These are phyloP conservation scores for Gossypium davidsonii DNA, from an alignment of 441 rosid genomes.

Conservation along the genomic window DNA sequence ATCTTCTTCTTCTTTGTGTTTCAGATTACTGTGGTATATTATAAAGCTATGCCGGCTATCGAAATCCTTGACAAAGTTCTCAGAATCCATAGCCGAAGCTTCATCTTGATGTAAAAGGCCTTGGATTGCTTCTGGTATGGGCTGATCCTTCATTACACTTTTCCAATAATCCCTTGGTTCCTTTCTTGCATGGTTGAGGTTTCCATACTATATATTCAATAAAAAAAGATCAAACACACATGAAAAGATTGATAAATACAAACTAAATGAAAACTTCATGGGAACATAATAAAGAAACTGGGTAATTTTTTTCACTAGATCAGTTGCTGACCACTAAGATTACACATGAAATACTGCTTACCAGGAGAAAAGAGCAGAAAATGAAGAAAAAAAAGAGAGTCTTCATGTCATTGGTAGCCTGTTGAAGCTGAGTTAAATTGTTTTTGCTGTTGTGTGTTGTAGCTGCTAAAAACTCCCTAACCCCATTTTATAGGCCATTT, in stretches of 20 bases:
- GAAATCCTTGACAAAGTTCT: conserved; percentile 5
- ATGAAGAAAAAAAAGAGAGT: neutral
- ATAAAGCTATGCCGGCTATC: neutral
- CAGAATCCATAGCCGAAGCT: neutral
- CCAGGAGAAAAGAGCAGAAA: conserved; percentile 7
- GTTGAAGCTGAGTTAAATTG: neutral
- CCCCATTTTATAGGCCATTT: conserved; percentile 6
- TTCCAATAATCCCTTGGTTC: conserved; percentile 30
- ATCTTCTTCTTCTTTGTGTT: neutral
- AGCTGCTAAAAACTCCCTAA: neutral
- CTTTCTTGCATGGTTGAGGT: conserved; percentile 19
- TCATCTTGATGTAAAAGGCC: conserved; percentile 16
- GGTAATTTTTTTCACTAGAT: neutral
- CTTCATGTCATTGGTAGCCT: conserved; percentile 10
- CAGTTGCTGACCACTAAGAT: neutral
- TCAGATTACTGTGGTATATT: conserved; percentile 3
- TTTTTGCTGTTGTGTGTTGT: neutral
- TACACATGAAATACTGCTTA: neutral
- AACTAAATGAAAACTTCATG: neutral
- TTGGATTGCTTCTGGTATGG: conserved; percentile 25
- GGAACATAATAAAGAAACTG: neutral
- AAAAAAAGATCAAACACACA: neutral
- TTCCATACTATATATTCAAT: conserved; percentile 11
- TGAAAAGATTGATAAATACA: neutral
- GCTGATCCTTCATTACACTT: conserved; percentile 18